Conservation (phyloP, 305 asterid species). For the Fraxinus greggii region DNA sequence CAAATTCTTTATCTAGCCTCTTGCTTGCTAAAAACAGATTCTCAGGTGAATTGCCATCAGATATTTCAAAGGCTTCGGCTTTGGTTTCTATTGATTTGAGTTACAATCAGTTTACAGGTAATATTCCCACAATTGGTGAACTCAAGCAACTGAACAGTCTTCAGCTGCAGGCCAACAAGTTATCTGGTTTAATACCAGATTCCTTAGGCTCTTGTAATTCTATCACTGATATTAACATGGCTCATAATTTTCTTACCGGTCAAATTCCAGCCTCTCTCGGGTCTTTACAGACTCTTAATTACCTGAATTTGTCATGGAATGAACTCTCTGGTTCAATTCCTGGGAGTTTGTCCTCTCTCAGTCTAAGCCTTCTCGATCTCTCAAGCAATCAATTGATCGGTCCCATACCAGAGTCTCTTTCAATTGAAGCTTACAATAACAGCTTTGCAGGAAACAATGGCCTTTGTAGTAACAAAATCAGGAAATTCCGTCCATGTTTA, state of each 20-base stretch:
- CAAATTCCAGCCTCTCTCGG: conserved; percentile 63
- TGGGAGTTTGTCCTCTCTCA: conserved; percentile 48
- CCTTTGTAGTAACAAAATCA: conserved; percentile 62
- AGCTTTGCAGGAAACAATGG: conserved; percentile 73
- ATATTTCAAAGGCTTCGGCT: conserved; percentile 45
- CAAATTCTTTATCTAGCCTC: conserved; percentile 52
- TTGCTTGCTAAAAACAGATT: conserved; percentile 48
- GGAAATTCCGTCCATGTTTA: conserved; percentile 52
- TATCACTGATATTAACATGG: conserved; percentile 59
- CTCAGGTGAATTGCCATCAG: conserved; percentile 60
- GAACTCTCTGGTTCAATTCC: conserved; percentile 78
- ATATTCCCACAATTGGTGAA: conserved; percentile 58
- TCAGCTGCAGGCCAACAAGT: conserved; percentile 51
- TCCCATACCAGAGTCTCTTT: conserved; percentile 61
- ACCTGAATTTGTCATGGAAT: conserved; percentile 66
- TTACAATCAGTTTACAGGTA: conserved; percentile 62
- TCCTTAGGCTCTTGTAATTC: conserved; percentile 66
- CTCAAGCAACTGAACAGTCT: conserved; percentile 52
- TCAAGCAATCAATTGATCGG: conserved; percentile 70
- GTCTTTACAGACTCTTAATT: conserved; percentile 53
- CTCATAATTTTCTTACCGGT: conserved; percentile 58
- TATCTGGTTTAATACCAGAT: conserved; percentile 66
- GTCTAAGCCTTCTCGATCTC: conserved; percentile 71
- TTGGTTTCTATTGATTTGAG: conserved; percentile 50
- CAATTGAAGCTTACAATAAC: conserved; percentile 56